A percentile compares a stretch with the other conserved stretches of the same genome.
phyloP scores from a whole-genome alignment of 257 asterid species.

The Henckelia pumila region DNA sequence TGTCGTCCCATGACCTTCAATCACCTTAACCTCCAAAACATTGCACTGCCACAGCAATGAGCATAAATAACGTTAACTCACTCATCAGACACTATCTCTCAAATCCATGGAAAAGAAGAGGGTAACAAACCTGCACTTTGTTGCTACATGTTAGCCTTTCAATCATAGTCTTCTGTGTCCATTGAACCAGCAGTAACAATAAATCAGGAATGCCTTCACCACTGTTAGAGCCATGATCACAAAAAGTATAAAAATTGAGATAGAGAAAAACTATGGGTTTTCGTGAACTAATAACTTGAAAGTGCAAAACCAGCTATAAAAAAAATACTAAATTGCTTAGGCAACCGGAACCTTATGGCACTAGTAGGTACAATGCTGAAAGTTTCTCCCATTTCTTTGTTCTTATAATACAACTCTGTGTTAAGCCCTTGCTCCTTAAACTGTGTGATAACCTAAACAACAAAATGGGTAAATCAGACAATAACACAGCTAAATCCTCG shows the following conservation, averaged over 20 bases:
- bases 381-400: constrained; percentile 84
- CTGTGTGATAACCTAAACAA: constrained; percentile 64
- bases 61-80: constrained; percentile 25
- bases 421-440: constrained; percentile 93
- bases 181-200: constrained; percentile 67
- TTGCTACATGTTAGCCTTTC: constrained; percentile 77
- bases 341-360: constrained; percentile 71
- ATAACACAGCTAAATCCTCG: too few species aligned
- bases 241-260: too few species aligned
- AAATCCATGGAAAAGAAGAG: constrained; percentile 18
- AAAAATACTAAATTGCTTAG: constrained; percentile 17
- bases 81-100: constrained; percentile 13
- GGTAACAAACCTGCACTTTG: constrained; percentile 69
- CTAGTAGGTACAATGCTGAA: constrained; percentile 90
- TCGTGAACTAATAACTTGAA: too few species aligned
- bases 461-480: too few species aligned
- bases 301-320: constrained; percentile 14
- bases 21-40: constrained; percentile 94
- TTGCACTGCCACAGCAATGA: constrained; percentile 66
- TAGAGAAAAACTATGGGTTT: too few species aligned
- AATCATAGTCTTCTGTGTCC: constrained; percentile 88
- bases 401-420: too few species aligned
- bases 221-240: constrained; percentile 41
- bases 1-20: constrained; percentile 98
- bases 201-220: constrained; percentile 97